phyloP scores from a whole-genome alignment of 768 basidiomycete genomes.

The Lepiota venenata region DNA sequence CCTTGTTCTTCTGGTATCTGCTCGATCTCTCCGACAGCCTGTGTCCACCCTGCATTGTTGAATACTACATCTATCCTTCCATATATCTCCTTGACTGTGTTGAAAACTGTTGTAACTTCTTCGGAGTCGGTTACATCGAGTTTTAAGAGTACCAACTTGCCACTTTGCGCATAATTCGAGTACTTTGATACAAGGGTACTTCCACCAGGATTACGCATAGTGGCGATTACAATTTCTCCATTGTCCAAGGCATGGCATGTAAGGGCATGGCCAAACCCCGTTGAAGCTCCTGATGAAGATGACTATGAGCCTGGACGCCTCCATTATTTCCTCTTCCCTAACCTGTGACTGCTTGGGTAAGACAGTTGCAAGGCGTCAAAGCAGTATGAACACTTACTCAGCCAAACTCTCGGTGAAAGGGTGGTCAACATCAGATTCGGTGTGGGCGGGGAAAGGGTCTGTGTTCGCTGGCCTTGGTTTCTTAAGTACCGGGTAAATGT shows the following conservation, averaged over 20 bases:
- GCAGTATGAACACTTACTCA: background rate
- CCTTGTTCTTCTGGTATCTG: slow-evolving; percentile 29
- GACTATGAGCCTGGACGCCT: no score
- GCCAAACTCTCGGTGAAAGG: slow-evolving; percentile 4
- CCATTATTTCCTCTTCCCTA: background rate
- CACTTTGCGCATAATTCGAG: slow-evolving; percentile 9
- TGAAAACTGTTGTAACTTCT: slow-evolving; percentile 30
- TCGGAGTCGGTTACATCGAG: slow-evolving; percentile 32
- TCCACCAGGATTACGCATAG: slow-evolving; percentile 29
- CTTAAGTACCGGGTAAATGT: no score
- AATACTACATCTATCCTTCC: slow-evolving; percentile 29
- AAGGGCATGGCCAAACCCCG: slow-evolving; percentile 38
- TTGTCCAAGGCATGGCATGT: slow-evolving; percentile 29
- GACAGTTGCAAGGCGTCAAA: background rate
- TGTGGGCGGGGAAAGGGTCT: no score
- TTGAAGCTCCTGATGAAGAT: slow-evolving; percentile 12
- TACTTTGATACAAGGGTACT: slow-evolving; percentile 25
- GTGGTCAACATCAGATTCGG: background rate
- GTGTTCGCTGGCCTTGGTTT: no score
- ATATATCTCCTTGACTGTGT: slow-evolving; percentile 25
- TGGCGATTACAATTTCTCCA: slow-evolving; percentile 39
- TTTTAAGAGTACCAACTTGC: slow-evolving; percentile 29
- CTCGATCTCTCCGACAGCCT: slow-evolving; percentile 34
- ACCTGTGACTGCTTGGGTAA: slow-evolving; percentile 1
- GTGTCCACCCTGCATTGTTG: slow-evolving; percentile 36